Base-by-base conservation (phyloP, 1,284 basidiomycete genomes). In the Puccinia brachypodii region DNA sequence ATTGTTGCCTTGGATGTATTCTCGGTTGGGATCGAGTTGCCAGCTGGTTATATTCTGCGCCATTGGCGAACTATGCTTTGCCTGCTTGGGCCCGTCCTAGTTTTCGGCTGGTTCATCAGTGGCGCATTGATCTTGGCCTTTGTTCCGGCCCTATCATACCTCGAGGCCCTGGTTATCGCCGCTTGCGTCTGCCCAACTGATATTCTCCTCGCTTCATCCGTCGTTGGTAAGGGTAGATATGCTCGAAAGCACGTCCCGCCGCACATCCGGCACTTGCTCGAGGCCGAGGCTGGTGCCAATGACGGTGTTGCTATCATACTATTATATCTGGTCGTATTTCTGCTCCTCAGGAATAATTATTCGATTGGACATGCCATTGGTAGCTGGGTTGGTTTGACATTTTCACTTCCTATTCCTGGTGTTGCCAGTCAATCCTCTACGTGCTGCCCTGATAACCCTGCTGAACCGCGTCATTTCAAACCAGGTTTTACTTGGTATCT, bases 171-270 rank as follows among this genome's bases (percentile, higher is more conserved):
- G 83, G 94, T 93, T 73, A 91, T 98, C 79, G 95, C 94, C 22
- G 95, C 96, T 0, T 96, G 94, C 86, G 91, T 98, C 33, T 98
- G 96, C 0, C 97, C 96, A 0, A 98, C 97, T 11, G 97, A 99
- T 87, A 96, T 96, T 28, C 95, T 95, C 83, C 89, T 95, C 50
- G 93, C 94, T 73, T 28, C 71, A 25, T 88, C 88, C 31, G 87
- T 99, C 77, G 92, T 99, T 16, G 96, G 97, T 85, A 85, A 85
- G 82, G 96, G 97, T 76, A 96, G 94, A 87, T 99, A 96, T 88
- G 96, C 96, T 3, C 94, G 98, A 87, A 97, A 98, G 86, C 96
- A 99, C 85, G 96, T 99, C 19, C 96, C 96, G 0, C 92, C 94
- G 0, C 97, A 99, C 86, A 89, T 99, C 69, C 92, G 95, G 50